These are phyloP conservation scores for Pseudocercospora fijiensis DNA, from an alignment of 2,329 filamentous ascomycete species.

Conservation along the genomic window DNA sequence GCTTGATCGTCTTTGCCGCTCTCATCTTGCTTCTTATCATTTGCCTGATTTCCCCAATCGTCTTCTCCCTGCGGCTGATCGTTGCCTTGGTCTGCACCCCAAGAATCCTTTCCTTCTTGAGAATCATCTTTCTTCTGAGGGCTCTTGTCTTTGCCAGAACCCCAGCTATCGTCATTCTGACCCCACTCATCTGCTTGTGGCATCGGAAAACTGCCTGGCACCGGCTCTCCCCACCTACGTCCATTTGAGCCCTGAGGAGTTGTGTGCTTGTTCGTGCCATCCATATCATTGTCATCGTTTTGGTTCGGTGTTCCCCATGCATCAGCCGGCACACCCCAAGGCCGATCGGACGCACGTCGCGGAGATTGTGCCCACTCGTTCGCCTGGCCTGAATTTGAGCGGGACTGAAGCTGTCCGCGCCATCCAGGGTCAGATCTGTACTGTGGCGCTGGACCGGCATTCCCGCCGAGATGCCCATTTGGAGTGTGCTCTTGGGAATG, in stretches of 20 bases:
- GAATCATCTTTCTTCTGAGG: conserved; percentile 4
- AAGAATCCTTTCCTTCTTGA: conserved; percentile 5
- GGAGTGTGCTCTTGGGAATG: conserved; percentile 4
- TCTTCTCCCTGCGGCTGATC: background rate
- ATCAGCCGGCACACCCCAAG: background rate
- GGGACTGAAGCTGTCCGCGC: background rate
- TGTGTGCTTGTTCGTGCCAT: conserved; percentile 14
- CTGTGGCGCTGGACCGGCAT: background rate
- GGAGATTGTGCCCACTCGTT: background rate
- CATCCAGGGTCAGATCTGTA: background rate
- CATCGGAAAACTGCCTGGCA: background rate
- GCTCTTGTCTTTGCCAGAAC: background rate
- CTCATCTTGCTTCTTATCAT: background rate
- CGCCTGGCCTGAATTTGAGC: background rate
- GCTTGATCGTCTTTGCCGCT: conserved; percentile 26
- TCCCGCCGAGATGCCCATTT: background rate
- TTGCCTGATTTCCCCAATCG: conserved; percentile 21
- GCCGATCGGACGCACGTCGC: background rate
- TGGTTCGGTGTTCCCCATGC: background rate
- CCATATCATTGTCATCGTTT: conserved; percentile 12
- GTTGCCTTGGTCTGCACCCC: background rate
- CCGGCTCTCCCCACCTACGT: background rate
- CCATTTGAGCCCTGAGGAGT: conserved; percentile 3
- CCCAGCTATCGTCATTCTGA: background rate
- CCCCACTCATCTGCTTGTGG: background rate